Base-by-base conservation (phyloP, 495 filamentous ascomycete genomes). In the Daldinia decipiens region DNA sequence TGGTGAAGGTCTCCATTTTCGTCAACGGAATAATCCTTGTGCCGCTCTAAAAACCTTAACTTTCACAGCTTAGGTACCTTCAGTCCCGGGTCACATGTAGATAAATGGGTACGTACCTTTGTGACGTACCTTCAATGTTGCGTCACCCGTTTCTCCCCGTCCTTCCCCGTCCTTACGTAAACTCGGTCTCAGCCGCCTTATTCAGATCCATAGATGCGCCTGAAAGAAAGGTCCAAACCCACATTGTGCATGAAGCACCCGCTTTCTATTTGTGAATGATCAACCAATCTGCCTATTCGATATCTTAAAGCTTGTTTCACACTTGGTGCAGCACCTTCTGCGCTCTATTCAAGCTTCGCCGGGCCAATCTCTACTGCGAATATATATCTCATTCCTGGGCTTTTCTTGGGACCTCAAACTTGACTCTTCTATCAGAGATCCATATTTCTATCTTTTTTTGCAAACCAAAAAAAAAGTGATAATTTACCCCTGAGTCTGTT, bases 21-120 rank as follows among this genome's bases (percentile, higher is more conserved):
- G 24, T 55, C 39, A n/a, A 51, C 68, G 68, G 68, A 71, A 62
- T 50, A 72, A 72, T 62, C 63, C 53, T 72, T 53, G 38, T 43
- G 36, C 64, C 63, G 63, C 39, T 47, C 43, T 47, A 47, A 34
- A 47, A 47, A 47, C 43, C 2, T 47, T 47, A 24, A 47, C 39
- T 40, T 40, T 15, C n/a, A 9, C 11, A 17, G 39, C 39, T 40
- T 40, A n/a, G n/a, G n/a, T n/a, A n/a, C n/a, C n/a, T n/a, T 27
- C 26, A 27, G 4, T 27, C 26, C 26, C 4, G 4, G 4, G 29
- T 32, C 38, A 39, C 36, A 59, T 27, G 56, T 7, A 59, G 31
- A 43, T 38, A 60, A 45, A 45, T 8, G 6, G 43, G 19, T 47
- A 47, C 19, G 40, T 45, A 45, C 9, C 40, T 21, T 21, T 47